These are phyloP conservation scores for Antarctomyces pellizariae DNA, from an alignment of 495 filamentous ascomycete species.

Conservation along the genomic window DNA sequence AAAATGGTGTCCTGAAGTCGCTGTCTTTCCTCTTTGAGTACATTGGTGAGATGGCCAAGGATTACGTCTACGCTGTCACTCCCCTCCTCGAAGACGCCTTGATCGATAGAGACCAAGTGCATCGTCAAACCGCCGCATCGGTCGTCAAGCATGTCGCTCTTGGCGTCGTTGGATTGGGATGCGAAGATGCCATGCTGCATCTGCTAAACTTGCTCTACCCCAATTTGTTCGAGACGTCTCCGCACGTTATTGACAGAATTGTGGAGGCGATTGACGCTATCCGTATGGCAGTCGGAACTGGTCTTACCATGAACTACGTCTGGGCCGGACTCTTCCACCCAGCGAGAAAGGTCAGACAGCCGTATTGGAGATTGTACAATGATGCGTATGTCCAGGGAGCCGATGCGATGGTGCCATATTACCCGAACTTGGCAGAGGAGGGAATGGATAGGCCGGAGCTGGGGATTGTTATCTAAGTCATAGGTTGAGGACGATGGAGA, in stretches of 20 bases:
- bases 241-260: constrained; percentile 95
- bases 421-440: constrained; percentile 61
- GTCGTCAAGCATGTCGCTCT: constrained; percentile 96
- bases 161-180: constrained; percentile 89
- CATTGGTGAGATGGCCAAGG: constrained; percentile 98
- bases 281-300: constrained; percentile 77
- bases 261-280: constrained; percentile 96
- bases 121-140: constrained; percentile 84
- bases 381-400: constrained; percentile 88
- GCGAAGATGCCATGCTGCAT: constrained; percentile 96
- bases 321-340: constrained; percentile 97
- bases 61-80: constrained; percentile 96
- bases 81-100: constrained; percentile 95
- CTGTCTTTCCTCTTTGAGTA: constrained; percentile 97
- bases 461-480: constrained; percentile 65
- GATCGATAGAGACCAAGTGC: constrained; percentile 94
- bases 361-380: constrained; percentile 93
- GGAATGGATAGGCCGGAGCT: constrained; percentile 53
- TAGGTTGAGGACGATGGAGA: no score
- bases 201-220: constrained; percentile 88
- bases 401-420: constrained; percentile 91
- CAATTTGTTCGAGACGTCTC: constrained; percentile 94
- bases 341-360: constrained; percentile 73
- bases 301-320: constrained; percentile 84
- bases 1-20: constrained; percentile 94